Conservation (phyloP, 441 rosid species). For the Jatropha podagrica region DNA sequence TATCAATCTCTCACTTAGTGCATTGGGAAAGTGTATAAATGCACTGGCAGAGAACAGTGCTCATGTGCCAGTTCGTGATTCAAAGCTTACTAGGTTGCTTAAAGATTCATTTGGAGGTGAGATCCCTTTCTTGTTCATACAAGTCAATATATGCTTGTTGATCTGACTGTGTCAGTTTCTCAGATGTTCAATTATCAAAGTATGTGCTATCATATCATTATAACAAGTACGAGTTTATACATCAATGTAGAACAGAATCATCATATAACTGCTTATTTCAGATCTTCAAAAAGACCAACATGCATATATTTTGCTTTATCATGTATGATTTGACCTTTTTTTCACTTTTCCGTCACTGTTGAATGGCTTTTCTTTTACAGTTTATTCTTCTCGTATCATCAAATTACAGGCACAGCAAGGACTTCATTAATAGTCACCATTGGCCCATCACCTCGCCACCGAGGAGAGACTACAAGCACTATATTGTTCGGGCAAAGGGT, state of each 20-base stretch:
- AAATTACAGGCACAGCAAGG: slow-evolving; percentile 85
- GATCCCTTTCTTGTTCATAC: slow-evolving; percentile 25
- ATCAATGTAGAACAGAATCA: slow-evolving; percentile 3
- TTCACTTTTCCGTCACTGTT: not conserved
- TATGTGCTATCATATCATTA: not conserved
- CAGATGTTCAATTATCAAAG: slow-evolving; percentile 7
- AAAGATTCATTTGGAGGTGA: slow-evolving; percentile 98
- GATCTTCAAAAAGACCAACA: not conserved
- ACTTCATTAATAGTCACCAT: slow-evolving; percentile 93
- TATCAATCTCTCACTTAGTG: slow-evolving; percentile 97
- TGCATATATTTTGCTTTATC: not conserved
- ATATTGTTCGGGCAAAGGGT: slow-evolving; percentile 99
- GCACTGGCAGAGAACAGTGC: slow-evolving; percentile 95
- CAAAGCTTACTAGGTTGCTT: slow-evolving; percentile 93
- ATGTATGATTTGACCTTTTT: not conserved
- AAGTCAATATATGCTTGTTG: slow-evolving; percentile 10
- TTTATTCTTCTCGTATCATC: slow-evolving; percentile 19
- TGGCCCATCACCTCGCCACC: slow-evolving; percentile 98
- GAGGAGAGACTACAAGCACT: slow-evolving; percentile 99
- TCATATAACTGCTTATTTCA: slow-evolving; percentile 3
- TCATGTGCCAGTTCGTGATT: slow-evolving; percentile 98
- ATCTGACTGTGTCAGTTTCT: slow-evolving; percentile 9
- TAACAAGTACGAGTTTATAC: not conserved
- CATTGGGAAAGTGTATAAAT: slow-evolving; percentile 97
- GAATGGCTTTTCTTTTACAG: not conserved